phyloP scores from a whole-genome alignment of 2,329 filamentous ascomycete genomes.

The Fusarium secorum region DNA sequence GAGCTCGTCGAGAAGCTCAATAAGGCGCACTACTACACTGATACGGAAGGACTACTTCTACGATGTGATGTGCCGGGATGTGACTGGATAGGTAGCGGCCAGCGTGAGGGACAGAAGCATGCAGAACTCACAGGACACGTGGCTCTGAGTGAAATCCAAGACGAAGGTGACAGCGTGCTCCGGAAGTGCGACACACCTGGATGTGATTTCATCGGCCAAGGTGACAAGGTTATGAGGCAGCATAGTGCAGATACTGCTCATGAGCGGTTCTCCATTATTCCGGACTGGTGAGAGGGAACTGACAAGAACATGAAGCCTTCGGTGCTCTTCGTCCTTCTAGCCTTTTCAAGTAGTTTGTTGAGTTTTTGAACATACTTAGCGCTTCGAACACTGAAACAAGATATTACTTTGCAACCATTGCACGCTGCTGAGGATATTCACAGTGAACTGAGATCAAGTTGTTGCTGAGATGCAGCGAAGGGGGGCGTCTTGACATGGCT shows the following conservation, averaged over 20 bases:
- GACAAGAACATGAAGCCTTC: background rate
- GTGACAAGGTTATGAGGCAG: conserved; percentile 64
- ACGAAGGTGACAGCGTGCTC: conserved; percentile 79
- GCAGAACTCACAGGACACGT: conserved; percentile 67
- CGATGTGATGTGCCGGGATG: conserved; percentile 74
- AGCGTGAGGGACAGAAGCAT: conserved; percentile 69
- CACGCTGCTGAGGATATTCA: background rate
- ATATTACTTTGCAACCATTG: background rate
- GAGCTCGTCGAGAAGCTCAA: conserved; percentile 71
- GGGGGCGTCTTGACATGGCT: background rate
- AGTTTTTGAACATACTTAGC: background rate
- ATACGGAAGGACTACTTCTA: conserved; percentile 81
- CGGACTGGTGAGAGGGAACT: conserved; percentile 42
- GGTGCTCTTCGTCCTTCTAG: no score
- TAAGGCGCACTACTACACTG: conserved; percentile 84
- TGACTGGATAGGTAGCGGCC: conserved; percentile 71
- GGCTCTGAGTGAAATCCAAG: conserved; percentile 72
- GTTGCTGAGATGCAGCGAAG: background rate
- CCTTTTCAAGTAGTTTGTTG: background rate
- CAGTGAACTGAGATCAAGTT: background rate
- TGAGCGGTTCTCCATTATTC: conserved; percentile 51
- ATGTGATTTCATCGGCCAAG: conserved; percentile 73
- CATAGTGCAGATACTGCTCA: conserved; percentile 70
- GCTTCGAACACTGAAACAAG: background rate
- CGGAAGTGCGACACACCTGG: conserved; percentile 73